Evolutionary conservation across 441 rosid species (phyloP).

Genomic region (Flueggea neowawraea): DNA sequence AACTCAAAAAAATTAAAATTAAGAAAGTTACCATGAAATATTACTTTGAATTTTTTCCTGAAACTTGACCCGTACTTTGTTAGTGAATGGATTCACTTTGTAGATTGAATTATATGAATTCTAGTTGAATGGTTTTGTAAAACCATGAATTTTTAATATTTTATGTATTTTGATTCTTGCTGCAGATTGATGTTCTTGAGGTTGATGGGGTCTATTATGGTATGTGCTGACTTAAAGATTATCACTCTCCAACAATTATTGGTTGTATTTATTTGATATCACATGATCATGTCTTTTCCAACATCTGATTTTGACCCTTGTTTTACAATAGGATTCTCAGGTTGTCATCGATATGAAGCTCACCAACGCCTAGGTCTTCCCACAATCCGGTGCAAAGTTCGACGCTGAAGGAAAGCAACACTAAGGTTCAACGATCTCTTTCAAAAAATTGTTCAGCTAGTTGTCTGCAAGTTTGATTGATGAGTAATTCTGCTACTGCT

Average conservation of each 20-base stretch:
- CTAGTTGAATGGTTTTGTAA: too few relatives aligned
- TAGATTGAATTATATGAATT: too few relatives aligned
- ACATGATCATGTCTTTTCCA: background rate
- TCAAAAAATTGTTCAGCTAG: background rate
- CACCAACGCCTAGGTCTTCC: constrained; percentile 81
- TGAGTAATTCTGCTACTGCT: background rate
- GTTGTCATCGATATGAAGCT: constrained; percentile 91
- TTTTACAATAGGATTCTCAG: constrained; percentile 67
- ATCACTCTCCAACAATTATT: background rate
- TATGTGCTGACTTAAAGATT: constrained; percentile 10
- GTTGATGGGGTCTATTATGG: constrained; percentile 91
- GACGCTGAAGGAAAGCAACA: constrained; percentile 83
- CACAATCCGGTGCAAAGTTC: constrained; percentile 81
- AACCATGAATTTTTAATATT: background rate
- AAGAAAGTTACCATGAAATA: too few relatives aligned
- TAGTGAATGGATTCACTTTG: background rate
- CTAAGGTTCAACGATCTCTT: constrained; percentile 40
- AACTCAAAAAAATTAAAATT: too few relatives aligned
- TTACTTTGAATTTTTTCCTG: too few relatives aligned
- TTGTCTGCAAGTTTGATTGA: too few relatives aligned
- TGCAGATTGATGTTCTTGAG: constrained; percentile 94
- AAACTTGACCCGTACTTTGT: background rate
- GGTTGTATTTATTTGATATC: background rate
- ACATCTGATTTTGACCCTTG: background rate
- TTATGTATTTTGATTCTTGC: background rate